Conservation (phyloP, 345 rosid genomes). For the thale cress (Arabidopsis thaliana) region DNA sequence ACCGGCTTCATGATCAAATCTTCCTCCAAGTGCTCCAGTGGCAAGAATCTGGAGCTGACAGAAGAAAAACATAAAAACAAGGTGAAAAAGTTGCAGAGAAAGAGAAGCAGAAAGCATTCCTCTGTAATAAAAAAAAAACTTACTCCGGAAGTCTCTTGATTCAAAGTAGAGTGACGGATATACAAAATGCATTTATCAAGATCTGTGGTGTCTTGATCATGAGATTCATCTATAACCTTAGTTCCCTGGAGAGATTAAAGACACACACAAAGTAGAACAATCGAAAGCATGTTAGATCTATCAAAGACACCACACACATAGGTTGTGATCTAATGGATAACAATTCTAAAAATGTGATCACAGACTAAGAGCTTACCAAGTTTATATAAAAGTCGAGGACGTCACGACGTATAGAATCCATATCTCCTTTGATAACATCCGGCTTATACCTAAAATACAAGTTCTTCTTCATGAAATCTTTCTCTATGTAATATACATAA, state of each 20-base stretch:
- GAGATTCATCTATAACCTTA: conserved; percentile 69
- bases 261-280: conserved; percentile 3
- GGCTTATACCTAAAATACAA: conserved; percentile 64
- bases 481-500: not conserved
- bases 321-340: too few species aligned
- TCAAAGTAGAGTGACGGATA: conserved; percentile 54
- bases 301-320: not conserved
- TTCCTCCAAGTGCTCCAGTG: conserved; percentile 95
- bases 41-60: conserved; percentile 81
- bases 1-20: conserved; percentile 96
- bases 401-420: conserved; percentile 83
- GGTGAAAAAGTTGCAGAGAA: not conserved
- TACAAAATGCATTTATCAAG: conserved; percentile 78
- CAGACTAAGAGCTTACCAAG: conserved; percentile 52
- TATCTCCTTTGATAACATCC: conserved; percentile 88
- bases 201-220: conserved; percentile 97
- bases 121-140: conserved; percentile 28
- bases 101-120: not conserved
- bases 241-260: conserved; percentile 67
- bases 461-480: too few species aligned
- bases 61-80: not conserved
- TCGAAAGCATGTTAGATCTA: not conserved
- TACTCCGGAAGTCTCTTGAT: conserved; percentile 61
- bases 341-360: not conserved
- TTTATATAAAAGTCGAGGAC: conserved; percentile 65